Conservation (phyloP, 768 basidiomycete genomes). For the Naematelia aurantialba region DNA sequence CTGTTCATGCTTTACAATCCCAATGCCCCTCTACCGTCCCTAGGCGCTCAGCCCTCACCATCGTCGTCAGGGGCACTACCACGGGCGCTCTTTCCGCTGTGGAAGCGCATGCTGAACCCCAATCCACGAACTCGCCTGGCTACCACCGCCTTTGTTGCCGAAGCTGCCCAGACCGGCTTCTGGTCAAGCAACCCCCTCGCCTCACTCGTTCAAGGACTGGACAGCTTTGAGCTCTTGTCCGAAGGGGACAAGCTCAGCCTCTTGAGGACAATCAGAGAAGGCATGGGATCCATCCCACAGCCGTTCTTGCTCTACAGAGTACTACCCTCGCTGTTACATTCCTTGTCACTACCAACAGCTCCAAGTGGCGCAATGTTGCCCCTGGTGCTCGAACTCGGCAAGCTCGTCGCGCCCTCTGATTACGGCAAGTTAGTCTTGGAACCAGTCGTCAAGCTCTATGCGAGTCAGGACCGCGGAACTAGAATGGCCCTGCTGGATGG, state of each 20-base stretch:
- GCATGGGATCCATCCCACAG: constrained; percentile 68
- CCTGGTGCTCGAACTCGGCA: constrained; percentile 74
- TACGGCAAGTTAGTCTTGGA: constrained; percentile 66
- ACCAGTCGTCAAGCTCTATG: constrained; percentile 77
- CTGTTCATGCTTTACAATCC: constrained; percentile 87
- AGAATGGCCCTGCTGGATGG: constrained; percentile 90
- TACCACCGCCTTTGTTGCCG: constrained; percentile 71
- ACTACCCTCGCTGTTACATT: constrained; percentile 69
- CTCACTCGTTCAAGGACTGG: constrained; percentile 76
- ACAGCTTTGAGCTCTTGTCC: constrained; percentile 73
- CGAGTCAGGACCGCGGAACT: constrained; percentile 85
- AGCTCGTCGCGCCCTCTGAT: constrained; percentile 60
- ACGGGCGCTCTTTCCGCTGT: constrained; percentile 65
- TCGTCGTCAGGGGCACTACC: constrained; percentile 77
- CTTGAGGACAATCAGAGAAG: constrained; percentile 71
- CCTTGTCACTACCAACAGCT: constrained; percentile 43
- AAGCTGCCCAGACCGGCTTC: constrained; percentile 61
- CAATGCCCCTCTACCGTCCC: constrained; percentile 63
- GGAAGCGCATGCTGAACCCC: constrained; percentile 85
- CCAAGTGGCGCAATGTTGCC: constrained; percentile 69
- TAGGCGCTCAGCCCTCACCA: constrained; percentile 71
- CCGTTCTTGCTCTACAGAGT: constrained; percentile 81
- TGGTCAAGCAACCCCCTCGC: constrained; percentile 78
- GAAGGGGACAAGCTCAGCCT: constrained; percentile 75
- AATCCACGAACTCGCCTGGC: constrained; percentile 74